Conservation (phyloP, 176 grass and related monocot genomes). For the Otatea glauca region DNA sequence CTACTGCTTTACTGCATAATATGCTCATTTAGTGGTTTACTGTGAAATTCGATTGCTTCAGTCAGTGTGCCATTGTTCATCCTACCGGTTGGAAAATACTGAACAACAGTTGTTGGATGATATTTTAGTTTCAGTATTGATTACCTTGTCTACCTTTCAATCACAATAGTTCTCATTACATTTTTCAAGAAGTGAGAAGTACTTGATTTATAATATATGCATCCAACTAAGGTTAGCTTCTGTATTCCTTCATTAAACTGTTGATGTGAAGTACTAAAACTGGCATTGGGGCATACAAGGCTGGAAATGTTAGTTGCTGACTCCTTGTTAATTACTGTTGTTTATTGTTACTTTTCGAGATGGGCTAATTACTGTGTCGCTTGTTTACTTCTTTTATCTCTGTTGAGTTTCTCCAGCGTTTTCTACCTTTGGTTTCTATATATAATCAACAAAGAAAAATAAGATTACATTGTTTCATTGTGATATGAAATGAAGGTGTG, state of each 20-base stretch:
- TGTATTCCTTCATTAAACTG: not conserved
- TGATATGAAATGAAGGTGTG: too few species aligned
- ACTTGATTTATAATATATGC: not conserved
- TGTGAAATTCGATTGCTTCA: constrained; percentile 8
- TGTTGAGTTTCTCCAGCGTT: too few species aligned
- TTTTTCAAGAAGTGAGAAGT: not conserved
- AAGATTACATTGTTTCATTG: too few species aligned
- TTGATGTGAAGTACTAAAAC: constrained; percentile 1
- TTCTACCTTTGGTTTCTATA: too few species aligned
- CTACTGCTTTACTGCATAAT: not conserved
- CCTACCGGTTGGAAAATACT: not conserved
- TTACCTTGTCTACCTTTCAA: not conserved
- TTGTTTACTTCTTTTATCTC: too few species aligned
- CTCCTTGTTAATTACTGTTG: not conserved
- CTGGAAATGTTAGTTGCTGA: not conserved
- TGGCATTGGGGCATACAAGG: not conserved
- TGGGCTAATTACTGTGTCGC: too few species aligned
- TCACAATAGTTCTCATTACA: not conserved
- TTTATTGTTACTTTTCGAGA: too few species aligned
- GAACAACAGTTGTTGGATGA: not conserved
- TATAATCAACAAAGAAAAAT: too few species aligned
- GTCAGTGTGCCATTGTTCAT: not conserved
- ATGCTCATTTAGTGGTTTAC: not conserved
- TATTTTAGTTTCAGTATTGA: not conserved
- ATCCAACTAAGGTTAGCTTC: not conserved